Conservation (phyloP, 2,329 filamentous ascomycete species). For the Myrmaecium sp. region DNA sequence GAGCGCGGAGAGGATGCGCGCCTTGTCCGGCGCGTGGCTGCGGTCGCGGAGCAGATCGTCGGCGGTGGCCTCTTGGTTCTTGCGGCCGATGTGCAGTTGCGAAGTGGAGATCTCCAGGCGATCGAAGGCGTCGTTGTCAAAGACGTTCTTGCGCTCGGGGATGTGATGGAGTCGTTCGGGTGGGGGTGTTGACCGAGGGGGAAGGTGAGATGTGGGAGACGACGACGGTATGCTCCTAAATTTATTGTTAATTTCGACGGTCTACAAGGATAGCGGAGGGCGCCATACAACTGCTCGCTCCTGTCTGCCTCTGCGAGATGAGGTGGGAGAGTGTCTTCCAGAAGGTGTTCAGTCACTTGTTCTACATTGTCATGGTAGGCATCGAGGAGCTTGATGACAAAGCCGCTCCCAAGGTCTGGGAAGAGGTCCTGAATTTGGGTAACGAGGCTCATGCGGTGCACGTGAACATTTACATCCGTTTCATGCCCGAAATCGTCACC, state of each 20-base stretch:
- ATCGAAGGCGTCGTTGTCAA: slow-evolving; percentile 68
- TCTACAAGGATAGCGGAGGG: slow-evolving; percentile 1
- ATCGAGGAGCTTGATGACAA: slow-evolving; percentile 62
- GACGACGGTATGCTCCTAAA: no score
- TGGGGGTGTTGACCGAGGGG: slow-evolving; percentile 41
- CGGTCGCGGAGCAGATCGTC: slow-evolving; percentile 54
- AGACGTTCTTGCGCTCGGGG: slow-evolving; percentile 52
- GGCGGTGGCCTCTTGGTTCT: slow-evolving; percentile 44
- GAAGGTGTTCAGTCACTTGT: slow-evolving; percentile 61
- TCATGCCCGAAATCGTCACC: slow-evolving; percentile 19
- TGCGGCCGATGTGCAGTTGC: slow-evolving; percentile 66
- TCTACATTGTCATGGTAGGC: slow-evolving; percentile 65
- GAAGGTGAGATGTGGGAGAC: slow-evolving; percentile 28
- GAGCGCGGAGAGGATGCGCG: slow-evolving; percentile 73
- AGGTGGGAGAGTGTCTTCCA: slow-evolving; percentile 58
- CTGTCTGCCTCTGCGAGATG: slow-evolving; percentile 49
- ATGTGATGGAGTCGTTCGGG: slow-evolving; percentile 17
- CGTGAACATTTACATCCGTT: slow-evolving; percentile 39
- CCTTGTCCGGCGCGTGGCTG: slow-evolving; percentile 53
- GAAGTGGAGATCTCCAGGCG: slow-evolving; percentile 47
- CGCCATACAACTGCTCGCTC: slow-evolving; percentile 39
- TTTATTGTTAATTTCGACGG: neutral
- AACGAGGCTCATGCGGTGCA: slow-evolving; percentile 71
- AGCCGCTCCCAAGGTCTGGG: slow-evolving; percentile 68
- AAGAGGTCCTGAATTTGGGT: slow-evolving; percentile 90